Evolutionary conservation across 2,329 filamentous ascomycete species (phyloP).

Genomic region (Cryphonectria nitschkei): DNA sequence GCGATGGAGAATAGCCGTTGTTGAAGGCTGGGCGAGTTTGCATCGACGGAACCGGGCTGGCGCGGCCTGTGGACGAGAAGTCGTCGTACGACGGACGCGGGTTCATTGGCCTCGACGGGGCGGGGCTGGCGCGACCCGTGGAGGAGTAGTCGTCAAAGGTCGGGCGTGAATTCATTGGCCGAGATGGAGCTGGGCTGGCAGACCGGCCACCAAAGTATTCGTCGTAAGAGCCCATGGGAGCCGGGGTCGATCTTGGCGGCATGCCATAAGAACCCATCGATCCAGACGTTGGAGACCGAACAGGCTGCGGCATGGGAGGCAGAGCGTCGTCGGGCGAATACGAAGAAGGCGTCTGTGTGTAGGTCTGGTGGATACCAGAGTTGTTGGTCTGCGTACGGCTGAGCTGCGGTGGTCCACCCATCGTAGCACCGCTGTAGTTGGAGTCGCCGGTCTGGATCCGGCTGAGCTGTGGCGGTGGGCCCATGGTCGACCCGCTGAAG

Average conservation of each 20-base stretch:
- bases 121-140: slow-evolving; percentile 36
- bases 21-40: slow-evolving; percentile 1
- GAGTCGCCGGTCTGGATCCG: slow-evolving; percentile 36
- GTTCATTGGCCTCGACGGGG: slow-evolving; percentile 35
- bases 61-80: slow-evolving; percentile 27
- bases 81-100: slow-evolving; percentile 18
- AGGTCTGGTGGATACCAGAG: slow-evolving; percentile 31
- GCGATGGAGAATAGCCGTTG: neutral
- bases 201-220: slow-evolving; percentile 24
- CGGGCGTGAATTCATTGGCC: slow-evolving; percentile 19
- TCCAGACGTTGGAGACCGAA: slow-evolving; percentile 31
- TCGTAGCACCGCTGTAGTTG: slow-evolving; percentile 25
- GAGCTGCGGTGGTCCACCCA: slow-evolving; percentile 30
- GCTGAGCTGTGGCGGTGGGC: slow-evolving; percentile 31
- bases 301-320: slow-evolving; percentile 35
- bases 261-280: slow-evolving; percentile 31
- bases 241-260: slow-evolving; percentile 25
- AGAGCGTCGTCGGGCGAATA: slow-evolving; percentile 32
- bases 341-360: slow-evolving; percentile 25
- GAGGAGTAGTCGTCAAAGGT: slow-evolving; percentile 31
- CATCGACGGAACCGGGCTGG: slow-evolving; percentile 1
- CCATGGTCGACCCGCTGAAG: slow-evolving; percentile 26
- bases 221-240: slow-evolving; percentile 26
- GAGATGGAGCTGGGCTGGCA: slow-evolving; percentile 23
- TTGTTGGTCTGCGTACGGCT: slow-evolving; percentile 35